Conservation (phyloP, 192 early-diverging fungal species). For the Helicostylum pulchrum region DNA sequence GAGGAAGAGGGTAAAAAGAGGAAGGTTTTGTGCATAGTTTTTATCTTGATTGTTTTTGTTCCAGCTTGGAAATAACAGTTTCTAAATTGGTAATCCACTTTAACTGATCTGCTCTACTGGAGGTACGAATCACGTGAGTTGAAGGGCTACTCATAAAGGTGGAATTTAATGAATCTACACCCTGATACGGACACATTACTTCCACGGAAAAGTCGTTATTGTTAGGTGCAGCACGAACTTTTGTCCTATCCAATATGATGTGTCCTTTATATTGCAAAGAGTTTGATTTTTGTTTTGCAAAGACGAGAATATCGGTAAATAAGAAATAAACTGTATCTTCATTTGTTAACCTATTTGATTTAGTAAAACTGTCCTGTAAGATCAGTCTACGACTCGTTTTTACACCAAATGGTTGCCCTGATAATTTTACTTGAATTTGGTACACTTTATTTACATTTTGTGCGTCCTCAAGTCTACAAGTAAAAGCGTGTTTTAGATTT, state of each 20-base stretch:
- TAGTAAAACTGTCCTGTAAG: constrained; percentile 12
- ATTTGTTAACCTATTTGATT: neutral
- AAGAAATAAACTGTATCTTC: constrained; percentile 24
- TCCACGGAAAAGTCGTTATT: constrained; percentile 11
- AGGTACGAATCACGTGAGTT: constrained; percentile 11
- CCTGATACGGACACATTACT: constrained; percentile 13
- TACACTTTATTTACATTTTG: constrained; percentile 27
- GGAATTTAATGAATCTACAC: constrained; percentile 20
- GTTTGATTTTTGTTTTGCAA: constrained; percentile 18
- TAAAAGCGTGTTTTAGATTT: neutral
- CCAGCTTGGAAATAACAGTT: neutral
- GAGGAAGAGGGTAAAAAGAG: too few species aligned
- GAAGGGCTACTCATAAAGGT: constrained; percentile 25
- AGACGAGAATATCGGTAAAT: constrained; percentile 29
- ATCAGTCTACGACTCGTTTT: constrained; percentile 22
- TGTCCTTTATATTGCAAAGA: constrained; percentile 28
- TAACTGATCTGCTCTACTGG: constrained; percentile 11
- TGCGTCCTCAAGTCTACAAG: constrained; percentile 16
- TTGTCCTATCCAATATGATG: constrained; percentile 10
- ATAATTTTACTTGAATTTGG: constrained; percentile 15
- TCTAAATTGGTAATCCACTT: constrained; percentile 22
- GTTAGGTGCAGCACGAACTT: constrained; percentile 14
- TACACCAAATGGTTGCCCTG: constrained; percentile 18
- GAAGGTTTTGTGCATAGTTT: too few species aligned
- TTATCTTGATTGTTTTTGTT: too few species aligned